phyloP scores from a whole-genome alignment of 106 monocot species.

The Platanthera guangdongensis region DNA sequence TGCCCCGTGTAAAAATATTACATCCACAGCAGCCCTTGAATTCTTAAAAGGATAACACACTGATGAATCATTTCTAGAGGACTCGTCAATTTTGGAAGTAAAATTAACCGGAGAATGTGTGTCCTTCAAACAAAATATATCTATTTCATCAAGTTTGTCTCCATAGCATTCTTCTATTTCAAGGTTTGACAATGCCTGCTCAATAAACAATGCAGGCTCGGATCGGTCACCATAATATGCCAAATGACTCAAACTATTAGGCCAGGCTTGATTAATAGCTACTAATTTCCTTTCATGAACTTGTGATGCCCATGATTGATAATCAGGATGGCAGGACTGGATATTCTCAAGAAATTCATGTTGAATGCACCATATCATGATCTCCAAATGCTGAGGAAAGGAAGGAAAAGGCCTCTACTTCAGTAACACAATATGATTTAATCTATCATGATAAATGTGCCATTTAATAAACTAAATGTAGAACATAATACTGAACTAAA shows the following conservation, averaged over 20 bases:
- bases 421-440: slow-evolving; percentile 7
- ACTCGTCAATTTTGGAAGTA: slow-evolving; percentile 26
- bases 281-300: slow-evolving; percentile 61
- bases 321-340: slow-evolving; percentile 27
- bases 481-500: not conserved
- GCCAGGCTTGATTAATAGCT: slow-evolving; percentile 49
- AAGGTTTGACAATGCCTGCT: slow-evolving; percentile 82
- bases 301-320: slow-evolving; percentile 39
- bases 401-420: slow-evolving; percentile 2
- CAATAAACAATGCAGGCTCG: slow-evolving; percentile 64
- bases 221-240: slow-evolving; percentile 11
- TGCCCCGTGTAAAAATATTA: slow-evolving; percentile 73
- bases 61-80: slow-evolving; percentile 10
- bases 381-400: slow-evolving; percentile 72
- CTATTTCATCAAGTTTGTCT: slow-evolving; percentile 21
- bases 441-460: not conserved
- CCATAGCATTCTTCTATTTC: slow-evolving; percentile 31
- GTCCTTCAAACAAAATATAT: slow-evolving; percentile 46
- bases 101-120: slow-evolving; percentile 20
- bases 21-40: slow-evolving; percentile 62
- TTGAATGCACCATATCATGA: slow-evolving; percentile 71
- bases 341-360: slow-evolving; percentile 62
- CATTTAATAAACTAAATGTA: no score
- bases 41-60: slow-evolving; percentile 61
- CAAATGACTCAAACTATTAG: slow-evolving; percentile 25